These are phyloP conservation scores for Leccinum sublutescens DNA, from an alignment of 768 basidiomycete species.

Conservation along the genomic window DNA sequence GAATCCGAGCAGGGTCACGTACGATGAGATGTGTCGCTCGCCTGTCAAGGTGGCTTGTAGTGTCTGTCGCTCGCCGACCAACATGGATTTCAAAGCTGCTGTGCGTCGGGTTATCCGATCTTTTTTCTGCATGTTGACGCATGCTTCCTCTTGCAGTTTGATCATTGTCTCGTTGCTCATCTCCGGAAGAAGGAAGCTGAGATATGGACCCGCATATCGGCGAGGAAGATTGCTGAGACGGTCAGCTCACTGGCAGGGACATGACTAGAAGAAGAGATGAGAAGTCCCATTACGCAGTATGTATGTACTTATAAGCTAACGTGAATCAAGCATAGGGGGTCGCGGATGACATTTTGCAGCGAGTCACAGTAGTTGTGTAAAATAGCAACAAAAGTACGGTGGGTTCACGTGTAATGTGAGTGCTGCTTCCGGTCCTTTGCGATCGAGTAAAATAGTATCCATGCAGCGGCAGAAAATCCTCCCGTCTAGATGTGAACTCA, in stretches of 20 bases:
- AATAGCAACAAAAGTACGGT: slow-evolving; percentile 9
- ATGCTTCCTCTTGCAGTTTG: neutral
- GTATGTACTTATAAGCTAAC: slow-evolving; percentile 14
- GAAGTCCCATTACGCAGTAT: neutral
- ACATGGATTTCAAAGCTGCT: slow-evolving; percentile 7
- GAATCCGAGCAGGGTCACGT: slow-evolving; percentile 1
- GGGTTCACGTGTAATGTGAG: slow-evolving; percentile 6
- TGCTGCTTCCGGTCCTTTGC: slow-evolving; percentile 1
- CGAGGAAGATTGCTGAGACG: neutral
- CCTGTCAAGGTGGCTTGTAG: slow-evolving; percentile 6
- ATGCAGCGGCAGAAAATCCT: slow-evolving; percentile 8
- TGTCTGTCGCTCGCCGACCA: neutral
- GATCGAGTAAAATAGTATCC: slow-evolving; percentile 6
- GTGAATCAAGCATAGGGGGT: slow-evolving; percentile 3
- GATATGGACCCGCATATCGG: slow-evolving; percentile 7
- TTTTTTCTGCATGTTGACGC: neutral
- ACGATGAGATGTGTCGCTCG: slow-evolving; percentile 3
- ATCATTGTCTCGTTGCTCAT: neutral
- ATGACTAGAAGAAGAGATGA: neutral
- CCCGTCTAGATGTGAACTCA: slow-evolving; percentile 14
- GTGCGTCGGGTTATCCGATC: neutral
- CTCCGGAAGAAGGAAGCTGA: neutral
- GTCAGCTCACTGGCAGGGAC: neutral
- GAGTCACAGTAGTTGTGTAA: slow-evolving; percentile 4
- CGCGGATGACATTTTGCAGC: slow-evolving; percentile 8